Base-by-base conservation (phyloP, 345 rosid genomes). In the Pelargonium nanum region DNA sequence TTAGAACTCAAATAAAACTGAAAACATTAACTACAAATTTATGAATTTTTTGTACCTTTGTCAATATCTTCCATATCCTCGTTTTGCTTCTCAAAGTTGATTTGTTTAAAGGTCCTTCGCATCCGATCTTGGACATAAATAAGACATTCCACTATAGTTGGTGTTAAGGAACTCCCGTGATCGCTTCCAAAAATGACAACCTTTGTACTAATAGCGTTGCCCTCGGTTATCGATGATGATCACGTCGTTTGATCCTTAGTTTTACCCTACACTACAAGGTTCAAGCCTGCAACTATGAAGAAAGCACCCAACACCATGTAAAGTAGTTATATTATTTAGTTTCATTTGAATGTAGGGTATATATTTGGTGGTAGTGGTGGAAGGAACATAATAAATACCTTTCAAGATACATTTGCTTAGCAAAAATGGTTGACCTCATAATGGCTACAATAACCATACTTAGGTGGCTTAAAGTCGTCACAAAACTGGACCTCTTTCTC, bases 211-310 rank as follows among this genome's bases (percentile, higher is more conserved):
- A n/a, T n/a, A n/a, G n/a, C n/a, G n/a, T n/a, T n/a, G 1, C 12
- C 13, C 12, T 34, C 10, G 13, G 21, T 45, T 1, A 2, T 30
- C 21, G 22, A 23, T 20, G 63, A 53, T 9, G 78, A 25, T 28
- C 66, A 20, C 23, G 71, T 63, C 28, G 67, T 1, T 55, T 85
- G 54, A 69, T 91, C 98, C 68, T 88, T 86, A 68, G 80, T 63
- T 72, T 88, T 91, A 4, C 96, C 95, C 96, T 96, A 91, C 6
- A 88, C 75, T 20, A 91, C 95, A 24, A 86, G 80, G 71, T 83
- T 86, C 24, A 91, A 59, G 25, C 98, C 98, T 58, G 68, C 90
- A 53, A 86, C 86, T 61, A 88, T 83, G 72, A 88, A 68, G 25
- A 66, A 32, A 2, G 96, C 98, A 16, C 98, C 98, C 30, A 86